Evolutionary conservation across 345 rosid species (phyloP).

Genomic region (Rhizophora apiculata): DNA sequence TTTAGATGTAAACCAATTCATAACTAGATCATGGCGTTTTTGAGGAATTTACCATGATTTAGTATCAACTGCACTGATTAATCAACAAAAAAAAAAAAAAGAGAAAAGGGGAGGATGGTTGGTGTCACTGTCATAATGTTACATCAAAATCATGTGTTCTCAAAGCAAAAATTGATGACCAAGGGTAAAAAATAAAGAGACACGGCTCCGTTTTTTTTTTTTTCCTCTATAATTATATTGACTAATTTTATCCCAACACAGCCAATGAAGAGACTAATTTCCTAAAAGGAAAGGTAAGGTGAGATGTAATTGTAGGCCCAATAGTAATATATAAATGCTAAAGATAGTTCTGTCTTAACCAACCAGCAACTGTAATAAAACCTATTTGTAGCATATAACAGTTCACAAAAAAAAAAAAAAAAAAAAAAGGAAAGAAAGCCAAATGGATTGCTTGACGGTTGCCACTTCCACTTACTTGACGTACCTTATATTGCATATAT

Average conservation of each 20-base stretch:
- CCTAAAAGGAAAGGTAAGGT: background rate
- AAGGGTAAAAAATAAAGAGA: background rate
- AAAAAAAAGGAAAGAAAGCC: no score
- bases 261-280: background rate
- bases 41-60: no score
- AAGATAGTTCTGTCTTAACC: conserved; percentile 1
- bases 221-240: background rate
- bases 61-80: no score
- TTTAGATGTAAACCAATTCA: no score
- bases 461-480: no score
- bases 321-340: background rate
- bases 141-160: background rate
- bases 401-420: no score
- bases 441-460: background rate
- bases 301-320: conserved; percentile 3
- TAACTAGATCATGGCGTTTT: no score
- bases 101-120: no score
- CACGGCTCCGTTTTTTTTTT: background rate
- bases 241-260: background rate
- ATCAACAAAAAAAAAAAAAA: no score
- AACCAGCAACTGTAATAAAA: background rate
- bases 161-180: background rate
- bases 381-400: background rate
- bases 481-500: no score
- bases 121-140: no score